phyloP scores from a whole-genome alignment of 805 yeast species.

The Myxozyma sirexii region DNA sequence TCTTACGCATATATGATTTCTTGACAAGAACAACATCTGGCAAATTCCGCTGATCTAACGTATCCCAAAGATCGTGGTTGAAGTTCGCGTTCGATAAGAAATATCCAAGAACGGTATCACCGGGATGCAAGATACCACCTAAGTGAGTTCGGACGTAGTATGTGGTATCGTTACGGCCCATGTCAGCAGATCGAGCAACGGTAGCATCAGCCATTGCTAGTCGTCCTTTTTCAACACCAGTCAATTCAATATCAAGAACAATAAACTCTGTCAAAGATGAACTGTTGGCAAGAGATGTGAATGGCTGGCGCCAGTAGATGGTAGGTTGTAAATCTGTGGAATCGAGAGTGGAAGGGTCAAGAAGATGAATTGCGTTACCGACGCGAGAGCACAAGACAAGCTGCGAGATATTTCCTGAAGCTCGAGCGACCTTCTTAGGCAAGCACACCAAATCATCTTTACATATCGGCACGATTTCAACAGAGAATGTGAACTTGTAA shows the following conservation, averaged over 20 bases:
- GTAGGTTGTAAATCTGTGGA: slow-evolving; percentile 70
- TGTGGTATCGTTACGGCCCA: slow-evolving; percentile 82
- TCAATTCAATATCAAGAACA: slow-evolving; percentile 91
- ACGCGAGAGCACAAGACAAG: slow-evolving; percentile 83
- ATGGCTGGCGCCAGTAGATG: slow-evolving; percentile 82
- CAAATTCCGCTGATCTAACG: slow-evolving; percentile 59
- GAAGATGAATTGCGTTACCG: slow-evolving; percentile 78
- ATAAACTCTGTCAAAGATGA: slow-evolving; percentile 76
- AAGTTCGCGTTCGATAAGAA: slow-evolving; percentile 82
- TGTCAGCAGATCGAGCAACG: slow-evolving; percentile 83
- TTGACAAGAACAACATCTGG: slow-evolving; percentile 89
- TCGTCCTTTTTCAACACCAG: slow-evolving; percentile 76
- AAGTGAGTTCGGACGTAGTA: slow-evolving; percentile 87
- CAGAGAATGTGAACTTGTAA: slow-evolving; percentile 88
- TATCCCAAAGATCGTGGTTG: slow-evolving; percentile 84
- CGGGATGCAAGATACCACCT: slow-evolving; percentile 94
- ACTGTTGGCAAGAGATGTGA: slow-evolving; percentile 68
- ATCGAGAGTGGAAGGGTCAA: slow-evolving; percentile 82
- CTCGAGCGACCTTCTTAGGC: slow-evolving; percentile 82
- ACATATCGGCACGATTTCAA: slow-evolving; percentile 95
- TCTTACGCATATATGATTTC: slow-evolving; percentile 80
- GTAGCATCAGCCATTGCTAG: slow-evolving; percentile 86
- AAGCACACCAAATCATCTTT: slow-evolving; percentile 93
- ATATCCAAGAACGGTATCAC: slow-evolving; percentile 93
- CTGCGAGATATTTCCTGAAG: slow-evolving; percentile 79